Conservation (phyloP, 495 filamentous ascomycete genomes). For the Talaromyces wortmannii region DNA sequence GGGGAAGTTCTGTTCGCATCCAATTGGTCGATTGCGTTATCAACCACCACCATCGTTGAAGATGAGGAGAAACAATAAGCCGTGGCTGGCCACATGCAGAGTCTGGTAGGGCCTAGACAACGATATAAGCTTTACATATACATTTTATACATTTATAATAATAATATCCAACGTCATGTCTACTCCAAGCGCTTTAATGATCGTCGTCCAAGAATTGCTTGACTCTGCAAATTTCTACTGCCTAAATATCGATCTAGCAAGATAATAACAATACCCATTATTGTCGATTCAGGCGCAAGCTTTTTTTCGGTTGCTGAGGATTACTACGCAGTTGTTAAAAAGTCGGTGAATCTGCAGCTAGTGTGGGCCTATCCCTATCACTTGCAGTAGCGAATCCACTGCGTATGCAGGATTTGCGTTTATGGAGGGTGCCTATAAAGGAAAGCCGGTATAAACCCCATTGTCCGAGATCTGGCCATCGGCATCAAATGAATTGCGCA, state of each 20-base stretch:
- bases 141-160: too few species aligned
- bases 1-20: neutral
- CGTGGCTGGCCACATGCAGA: too few species aligned
- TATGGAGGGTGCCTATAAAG: neutral
- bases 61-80: too few species aligned
- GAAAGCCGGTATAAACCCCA: neutral
- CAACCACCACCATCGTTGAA: neutral
- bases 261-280: too few species aligned
- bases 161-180: too few species aligned
- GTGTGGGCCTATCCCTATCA: neutral
- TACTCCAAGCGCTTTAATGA: too few species aligned
- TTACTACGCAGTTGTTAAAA: neutral
- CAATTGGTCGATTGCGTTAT: neutral
- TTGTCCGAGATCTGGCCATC: neutral
- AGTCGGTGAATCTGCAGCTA: neutral
- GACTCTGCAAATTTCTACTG: too few species aligned
- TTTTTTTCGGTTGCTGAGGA: neutral
- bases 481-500: too few species aligned
- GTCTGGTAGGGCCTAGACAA: too few species aligned
- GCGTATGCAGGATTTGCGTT: neutral
- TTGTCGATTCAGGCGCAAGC: neutral
- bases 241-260: too few species aligned
- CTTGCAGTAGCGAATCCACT: neutral
- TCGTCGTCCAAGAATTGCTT: too few species aligned
- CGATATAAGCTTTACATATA: too few species aligned